Evolutionary conservation across 441 rosid species (phyloP), one percentile per base, ranked within the genome.

Genomic region (California macrophylla): DNA sequence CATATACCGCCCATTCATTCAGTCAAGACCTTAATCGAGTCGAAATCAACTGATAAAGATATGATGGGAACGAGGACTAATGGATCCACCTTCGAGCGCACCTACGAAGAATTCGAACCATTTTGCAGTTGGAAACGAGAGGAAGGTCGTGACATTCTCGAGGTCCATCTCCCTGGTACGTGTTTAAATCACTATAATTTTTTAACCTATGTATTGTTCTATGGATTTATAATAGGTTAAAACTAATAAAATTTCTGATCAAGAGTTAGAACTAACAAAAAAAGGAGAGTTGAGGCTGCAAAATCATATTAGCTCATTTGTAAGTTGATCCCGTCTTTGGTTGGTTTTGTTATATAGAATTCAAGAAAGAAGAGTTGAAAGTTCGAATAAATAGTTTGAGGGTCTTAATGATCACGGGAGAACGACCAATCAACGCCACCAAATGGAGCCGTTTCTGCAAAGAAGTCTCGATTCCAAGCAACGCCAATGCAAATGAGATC

Each of bases 31-130:
- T 6, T 38, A 7, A 38, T 38, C 42, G 12, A 38, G 10, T 38
- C 12, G 10, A 9, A 38, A 6, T 38, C 42, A 9, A 38, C 8
- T 9, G 8, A 38, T 28, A 1, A 1, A 3, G 30, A 28, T 28
- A 40, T 40, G 12, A 40, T 50, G 58, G 58, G 58, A 50, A 50
- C 58, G 15, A 50, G 9, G 21, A 6, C 58, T 50, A 50, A 16
- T 18, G 58, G 58, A 50, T 4, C 58, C 7, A 50, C 8, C 23
- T 50, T 18, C 6, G 58, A 40, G 15, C 47, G 47, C 47, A 40
- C 70, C 47, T 74, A 67, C 20, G 85, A 80, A 21, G 89, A 88
- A 54, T 72, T 82, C 36, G 85, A 81, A 70, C 85, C 87, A 32
- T 71, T 68, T 13, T 81, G 83, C 72, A 72, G 78, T 62, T 80